phyloP scores from a whole-genome alignment of 805 yeast species.

The Cyberlindnera sargentensis region DNA sequence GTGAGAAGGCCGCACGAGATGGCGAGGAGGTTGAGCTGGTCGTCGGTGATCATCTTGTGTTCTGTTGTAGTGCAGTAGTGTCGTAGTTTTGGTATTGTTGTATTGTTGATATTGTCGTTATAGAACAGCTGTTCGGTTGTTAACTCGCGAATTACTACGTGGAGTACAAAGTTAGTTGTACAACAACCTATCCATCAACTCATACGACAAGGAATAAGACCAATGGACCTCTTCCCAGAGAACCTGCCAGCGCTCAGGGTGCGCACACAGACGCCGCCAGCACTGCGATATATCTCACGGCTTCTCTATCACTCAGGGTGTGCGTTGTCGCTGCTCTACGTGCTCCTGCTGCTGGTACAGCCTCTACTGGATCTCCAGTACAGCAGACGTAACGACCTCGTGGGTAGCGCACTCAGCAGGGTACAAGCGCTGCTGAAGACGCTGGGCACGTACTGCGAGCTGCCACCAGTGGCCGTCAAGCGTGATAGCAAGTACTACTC shows the following conservation, averaged over 20 bases:
- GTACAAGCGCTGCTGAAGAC: constrained; percentile 25
- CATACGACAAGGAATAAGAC: neutral
- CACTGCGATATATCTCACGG: constrained; percentile 17
- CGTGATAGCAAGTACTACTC: constrained; percentile 31
- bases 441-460: constrained; percentile 22
- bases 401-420: constrained; percentile 22
- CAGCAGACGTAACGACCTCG: constrained; percentile 31
- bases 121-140: too few relatives aligned
- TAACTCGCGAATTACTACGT: too few relatives aligned
- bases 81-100: too few relatives aligned
- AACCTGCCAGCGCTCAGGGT: constrained; percentile 6
- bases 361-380: constrained; percentile 35
- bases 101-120: too few relatives aligned
- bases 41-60: constrained; percentile 68
- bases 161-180: too few relatives aligned
- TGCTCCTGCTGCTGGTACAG: constrained; percentile 29
- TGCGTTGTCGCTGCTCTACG: constrained; percentile 24
- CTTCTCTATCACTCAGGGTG: constrained; percentile 32
- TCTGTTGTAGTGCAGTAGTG: too few relatives aligned
- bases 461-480: constrained; percentile 37
- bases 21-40: constrained; percentile 68
- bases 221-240: constrained; percentile 19
- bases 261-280: constrained; percentile 15
- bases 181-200: too few relatives aligned
- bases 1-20: constrained; percentile 67